phyloP scores from a whole-genome alignment of 257 asterid species.

The Jaltomata sinuosa region DNA sequence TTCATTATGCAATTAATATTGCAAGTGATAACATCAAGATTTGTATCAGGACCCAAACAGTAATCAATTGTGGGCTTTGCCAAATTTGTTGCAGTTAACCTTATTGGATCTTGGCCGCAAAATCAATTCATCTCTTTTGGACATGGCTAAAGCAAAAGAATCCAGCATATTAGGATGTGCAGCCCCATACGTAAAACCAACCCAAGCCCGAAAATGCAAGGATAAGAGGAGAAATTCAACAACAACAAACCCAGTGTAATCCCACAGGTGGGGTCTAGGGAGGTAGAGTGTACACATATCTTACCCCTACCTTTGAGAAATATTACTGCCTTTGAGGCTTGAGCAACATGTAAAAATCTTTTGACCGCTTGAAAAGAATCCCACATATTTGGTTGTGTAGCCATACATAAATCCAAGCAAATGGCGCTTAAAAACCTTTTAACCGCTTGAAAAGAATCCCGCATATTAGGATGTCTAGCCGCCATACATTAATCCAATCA shows the following conservation, averaged over 20 bases:
- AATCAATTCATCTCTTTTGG: background rate
- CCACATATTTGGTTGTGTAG: background rate
- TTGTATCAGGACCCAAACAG: background rate
- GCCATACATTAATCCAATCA: background rate
- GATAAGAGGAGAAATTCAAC: too few relatives aligned
- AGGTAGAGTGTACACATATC: too few relatives aligned
- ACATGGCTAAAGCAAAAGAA: background rate
- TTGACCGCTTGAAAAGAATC: background rate
- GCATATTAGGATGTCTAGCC: background rate
- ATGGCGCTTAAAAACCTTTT: background rate
- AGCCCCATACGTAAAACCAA: background rate
- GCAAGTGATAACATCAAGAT: background rate
- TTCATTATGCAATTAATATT: background rate
- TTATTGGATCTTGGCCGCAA: background rate
- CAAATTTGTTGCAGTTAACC: background rate
- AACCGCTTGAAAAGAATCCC: background rate
- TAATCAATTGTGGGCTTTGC: background rate
- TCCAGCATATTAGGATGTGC: background rate
- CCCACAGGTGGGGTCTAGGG: too few relatives aligned
- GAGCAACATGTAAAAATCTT: background rate
- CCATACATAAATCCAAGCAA: background rate
- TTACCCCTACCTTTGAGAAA: too few relatives aligned
- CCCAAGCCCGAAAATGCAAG: background rate
- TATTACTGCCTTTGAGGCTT: background rate
- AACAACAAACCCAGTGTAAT: too few relatives aligned